Conservation (phyloP, 345 rosid species). For the Moricandia arvensis region DNA sequence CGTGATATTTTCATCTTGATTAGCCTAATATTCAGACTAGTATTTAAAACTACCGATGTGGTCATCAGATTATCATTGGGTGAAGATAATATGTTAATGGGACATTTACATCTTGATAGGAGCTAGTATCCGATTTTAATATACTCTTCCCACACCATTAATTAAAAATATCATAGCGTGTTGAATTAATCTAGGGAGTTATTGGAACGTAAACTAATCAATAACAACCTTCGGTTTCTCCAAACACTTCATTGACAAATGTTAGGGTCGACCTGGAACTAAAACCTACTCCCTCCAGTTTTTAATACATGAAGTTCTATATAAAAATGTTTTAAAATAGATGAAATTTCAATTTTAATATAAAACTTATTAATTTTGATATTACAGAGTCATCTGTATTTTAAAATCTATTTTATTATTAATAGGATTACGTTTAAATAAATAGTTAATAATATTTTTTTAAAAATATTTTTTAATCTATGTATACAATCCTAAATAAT, state of each 20-base stretch:
- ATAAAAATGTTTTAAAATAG: too few relatives aligned
- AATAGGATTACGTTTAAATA: too few relatives aligned
- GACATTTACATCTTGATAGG: slow-evolving; percentile 19
- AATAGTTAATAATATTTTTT: too few relatives aligned
- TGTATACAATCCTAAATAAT: too few relatives aligned
- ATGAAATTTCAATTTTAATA: too few relatives aligned
- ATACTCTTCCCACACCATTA: neutral
- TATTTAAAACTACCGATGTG: slow-evolving; percentile 3
- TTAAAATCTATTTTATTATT: too few relatives aligned
- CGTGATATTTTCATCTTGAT: slow-evolving; percentile 17
- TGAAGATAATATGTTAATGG: neutral
- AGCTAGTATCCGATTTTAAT: neutral
- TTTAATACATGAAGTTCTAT: too few relatives aligned
- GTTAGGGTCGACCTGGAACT: neutral
- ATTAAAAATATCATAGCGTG: neutral
- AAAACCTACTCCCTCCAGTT: neutral
- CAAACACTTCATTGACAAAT: neutral
- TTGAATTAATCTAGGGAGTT: slow-evolving; percentile 14
- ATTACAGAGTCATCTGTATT: too few relatives aligned
- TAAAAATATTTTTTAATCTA: too few relatives aligned
- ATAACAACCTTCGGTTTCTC: neutral
- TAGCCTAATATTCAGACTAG: neutral
- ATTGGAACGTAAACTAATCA: slow-evolving; percentile 7
- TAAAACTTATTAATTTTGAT: too few relatives aligned
- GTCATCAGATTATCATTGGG: slow-evolving; percentile 18